phyloP scores from a whole-genome alignment of 371 early-diverging fungal species.

The Neoconidiobolus thromboides region DNA sequence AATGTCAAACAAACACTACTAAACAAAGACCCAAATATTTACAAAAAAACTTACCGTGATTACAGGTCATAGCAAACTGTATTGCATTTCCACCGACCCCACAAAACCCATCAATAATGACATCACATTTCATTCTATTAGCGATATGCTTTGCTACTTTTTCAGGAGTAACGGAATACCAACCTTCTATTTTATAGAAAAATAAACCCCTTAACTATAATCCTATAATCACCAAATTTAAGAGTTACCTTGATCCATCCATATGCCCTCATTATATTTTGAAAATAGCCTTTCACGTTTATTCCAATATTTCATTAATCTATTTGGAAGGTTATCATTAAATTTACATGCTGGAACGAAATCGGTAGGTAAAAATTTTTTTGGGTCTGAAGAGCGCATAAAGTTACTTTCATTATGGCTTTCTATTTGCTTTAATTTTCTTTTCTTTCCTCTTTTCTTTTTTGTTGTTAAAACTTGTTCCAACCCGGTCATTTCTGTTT shows the following conservation, averaged over 20 bases:
- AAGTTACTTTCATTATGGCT: too few species aligned
- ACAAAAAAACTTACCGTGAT: background rate
- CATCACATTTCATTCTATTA: conserved; percentile 35
- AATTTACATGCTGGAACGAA: background rate
- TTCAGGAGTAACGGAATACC: conserved; percentile 96
- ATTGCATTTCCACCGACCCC: conserved; percentile 94
- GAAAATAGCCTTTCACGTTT: conserved; percentile 68
- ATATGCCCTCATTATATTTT: conserved; percentile 63
- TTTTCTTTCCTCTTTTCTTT: too few species aligned
- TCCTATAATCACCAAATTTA: background rate
- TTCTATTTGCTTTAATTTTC: too few species aligned
- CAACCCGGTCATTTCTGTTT: too few species aligned
- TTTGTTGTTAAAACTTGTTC: too few species aligned
- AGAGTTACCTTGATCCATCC: conserved; percentile 50
- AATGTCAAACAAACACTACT: too few species aligned
- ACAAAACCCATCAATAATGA: conserved; percentile 83
- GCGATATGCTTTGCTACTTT: conserved; percentile 71
- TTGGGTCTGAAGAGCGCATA: too few species aligned
- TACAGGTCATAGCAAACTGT: conserved; percentile 5
- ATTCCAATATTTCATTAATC: conserved; percentile 52
- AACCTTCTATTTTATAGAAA: conserved; percentile 37
- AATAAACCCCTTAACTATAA: background rate
- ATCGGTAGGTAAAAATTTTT: too few species aligned
- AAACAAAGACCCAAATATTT: too few species aligned
- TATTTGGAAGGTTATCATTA: background rate